A percentile compares a stretch with the other conserved stretches of the same genome.
phyloP scores from a whole-genome alignment of 257 asterid genomes.

The Osmanthus fragrans region DNA sequence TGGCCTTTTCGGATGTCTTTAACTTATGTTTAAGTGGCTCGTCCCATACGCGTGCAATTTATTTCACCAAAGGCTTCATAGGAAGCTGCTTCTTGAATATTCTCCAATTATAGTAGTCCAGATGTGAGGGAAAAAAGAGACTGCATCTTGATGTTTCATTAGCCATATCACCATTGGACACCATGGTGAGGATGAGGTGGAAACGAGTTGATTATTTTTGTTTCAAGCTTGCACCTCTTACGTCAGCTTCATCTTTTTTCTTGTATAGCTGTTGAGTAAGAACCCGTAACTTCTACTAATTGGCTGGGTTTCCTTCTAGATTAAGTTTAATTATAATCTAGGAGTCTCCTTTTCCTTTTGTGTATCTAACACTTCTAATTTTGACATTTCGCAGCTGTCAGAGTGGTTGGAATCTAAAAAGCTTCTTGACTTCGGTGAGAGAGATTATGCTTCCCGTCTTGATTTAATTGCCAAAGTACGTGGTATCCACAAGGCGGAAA shows the following conservation, averaged over 20 bases:
- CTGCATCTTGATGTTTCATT: not conserved
- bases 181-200: not conserved
- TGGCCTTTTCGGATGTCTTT: not conserved
- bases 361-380: conserved; percentile 2
- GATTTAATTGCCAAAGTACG: conserved; percentile 74
- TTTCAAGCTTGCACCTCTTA: conserved; percentile 10
- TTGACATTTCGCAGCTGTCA: conserved; percentile 56
- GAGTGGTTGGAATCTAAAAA: conserved; percentile 68
- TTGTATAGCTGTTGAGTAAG: not conserved
- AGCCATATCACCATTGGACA: not conserved
- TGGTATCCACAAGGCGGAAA: conserved; percentile 66
- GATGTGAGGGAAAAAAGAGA: not conserved
- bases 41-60: not conserved
- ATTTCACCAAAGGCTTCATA: not conserved
- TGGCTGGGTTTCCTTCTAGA: not conserved
- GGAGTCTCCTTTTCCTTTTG: not conserved
- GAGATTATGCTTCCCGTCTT: conserved; percentile 59
- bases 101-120: not conserved
- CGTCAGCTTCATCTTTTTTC: conserved; percentile 9
- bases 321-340: conserved; percentile 3
- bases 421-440: conserved; percentile 42
- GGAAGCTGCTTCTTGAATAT: not conserved
- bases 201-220: not conserved
- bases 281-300: not conserved
- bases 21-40: not conserved